Evolutionary conservation across 2,329 filamentous ascomycete genomes (phyloP).

Genomic region (Exophiala alcalophila): DNA sequence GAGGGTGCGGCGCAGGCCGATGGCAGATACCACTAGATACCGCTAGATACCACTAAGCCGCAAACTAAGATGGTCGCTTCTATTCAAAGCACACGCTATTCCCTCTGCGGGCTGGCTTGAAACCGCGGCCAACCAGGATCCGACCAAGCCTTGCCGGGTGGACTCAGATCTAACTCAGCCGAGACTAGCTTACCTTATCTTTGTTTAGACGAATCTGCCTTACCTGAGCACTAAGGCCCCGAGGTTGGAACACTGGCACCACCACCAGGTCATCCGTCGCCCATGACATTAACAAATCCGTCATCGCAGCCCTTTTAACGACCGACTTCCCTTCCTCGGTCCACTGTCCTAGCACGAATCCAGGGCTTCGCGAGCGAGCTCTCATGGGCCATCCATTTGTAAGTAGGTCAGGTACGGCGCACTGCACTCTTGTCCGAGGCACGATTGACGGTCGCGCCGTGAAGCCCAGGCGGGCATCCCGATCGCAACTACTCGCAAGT

Average conservation of each 20-base stretch:
- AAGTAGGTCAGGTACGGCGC: conserved; percentile 3
- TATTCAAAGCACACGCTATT: conserved; percentile 19
- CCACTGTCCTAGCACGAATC: not conserved
- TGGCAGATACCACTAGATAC: too few species aligned
- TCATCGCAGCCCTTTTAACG: conserved; percentile 1
- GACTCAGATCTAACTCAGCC: conserved; percentile 4
- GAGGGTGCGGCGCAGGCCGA: conserved; percentile 25
- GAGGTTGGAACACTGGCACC: not conserved
- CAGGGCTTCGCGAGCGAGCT: not conserved
- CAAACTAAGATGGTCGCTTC: conserved; percentile 14
- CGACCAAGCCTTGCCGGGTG: conserved; percentile 7
- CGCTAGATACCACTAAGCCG: conserved; percentile 8
- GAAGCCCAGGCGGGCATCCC: too few species aligned
- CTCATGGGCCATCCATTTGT: conserved; percentile 4
- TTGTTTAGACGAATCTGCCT: conserved; percentile 25
- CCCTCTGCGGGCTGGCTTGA: conserved; percentile 13
- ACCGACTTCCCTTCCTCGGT: not conserved
- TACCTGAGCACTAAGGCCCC: conserved; percentile 24
- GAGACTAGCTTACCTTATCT: not conserved
- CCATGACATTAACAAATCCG: conserved; percentile 2
- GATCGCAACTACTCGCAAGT: conserved; percentile 3
- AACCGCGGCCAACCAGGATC: conserved; percentile 17
- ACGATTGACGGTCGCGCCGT: too few species aligned
- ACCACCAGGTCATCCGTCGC: not conserved
- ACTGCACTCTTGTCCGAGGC: conserved; percentile 1